Evolutionary conservation across 176 grass and related monocot species (phyloP), one percentile per base, ranked within the genome.

Genomic region (Carex littledalei): DNA sequence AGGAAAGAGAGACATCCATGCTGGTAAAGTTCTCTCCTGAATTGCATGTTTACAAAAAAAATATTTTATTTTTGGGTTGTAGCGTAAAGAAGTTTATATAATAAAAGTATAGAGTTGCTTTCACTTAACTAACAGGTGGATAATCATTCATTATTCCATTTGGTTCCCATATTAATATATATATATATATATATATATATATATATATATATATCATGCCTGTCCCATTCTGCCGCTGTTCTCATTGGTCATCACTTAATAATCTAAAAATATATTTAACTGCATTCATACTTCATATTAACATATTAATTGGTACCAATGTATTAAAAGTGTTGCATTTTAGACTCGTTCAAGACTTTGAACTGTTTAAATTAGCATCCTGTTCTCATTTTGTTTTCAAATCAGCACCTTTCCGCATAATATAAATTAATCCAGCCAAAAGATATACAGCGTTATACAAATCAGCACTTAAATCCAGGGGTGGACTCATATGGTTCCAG

Each of bases 71-170:
- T 53, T 65, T 66, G 22, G 32, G 41, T 29, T 68, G 45, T 83
- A 53, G 18, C 43, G 63, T 55, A 67, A 67, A 69, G 61, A 29
- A 67, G 29, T 52, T 83, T 65, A 62, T 50, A 29, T 29, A 26
- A 82, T 82, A 64, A 68, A 67, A 67, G 13, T 52, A 83, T 35
- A 83, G 55, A 83, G 61, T 83, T 83, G 81, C 63, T 50, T 83
- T 83, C 80, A 83, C 55, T 49, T 67, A 83, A 83, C 18, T 49
- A 83, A 83, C 55, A 64, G 63, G 18, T 83, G 61, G 80, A 64
- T 83, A 81, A 18, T 17, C 5, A 81, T 81, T 43, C 43, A 73
- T 73, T 49, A 73, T 47, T 81, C 20, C 8, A 64, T 81, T 49
- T 37, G 15, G 32, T 60, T 63, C 31, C 56, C 78, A 80, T 80